Evolutionary conservation across 202 grass and related monocot species (phyloP), one percentile per base, ranked within the genome.

Genomic region (Alloteropsis angusta): DNA sequence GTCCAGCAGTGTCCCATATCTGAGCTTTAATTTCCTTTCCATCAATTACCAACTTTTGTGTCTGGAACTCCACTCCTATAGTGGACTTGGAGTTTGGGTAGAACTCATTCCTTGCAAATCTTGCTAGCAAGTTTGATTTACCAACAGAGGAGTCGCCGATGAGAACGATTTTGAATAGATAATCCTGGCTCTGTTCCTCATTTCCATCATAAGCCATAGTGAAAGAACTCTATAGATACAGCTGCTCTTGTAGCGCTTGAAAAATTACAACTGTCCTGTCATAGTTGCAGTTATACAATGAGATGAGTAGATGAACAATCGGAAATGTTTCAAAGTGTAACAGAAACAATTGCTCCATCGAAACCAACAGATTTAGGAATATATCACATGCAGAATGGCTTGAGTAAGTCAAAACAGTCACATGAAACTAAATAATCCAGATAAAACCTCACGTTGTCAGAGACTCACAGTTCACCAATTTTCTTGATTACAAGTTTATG

Each of bases 1-100:
- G 92, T 79, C 93, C 93, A 46, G 93, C 93, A 63, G 93, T 96
- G 44, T 96, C 93, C 93, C 93, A 96, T 83, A 96, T 96, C 89
- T 96, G 93, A 73, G 93, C 93, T 81, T 96, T 96, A 61, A 96
- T 83, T 82, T 96, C 87, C 71, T 92, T 92, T 14, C 89, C 93
- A 71, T 96, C 93, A 28, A 96, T 92, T 35, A 73, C 82, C 65
- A 96, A 75, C 79, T 92, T 96, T 65, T 96, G 89, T 4, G 89
- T 96, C 64, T 96, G 93, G 55, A 96, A 96, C 72, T 96, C 93
- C 21, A 96, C 93, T 65, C 93, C 93, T 58, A 96, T 96, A 28
- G 93, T 96, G 45, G 93, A 96, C 55, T 96, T 96, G 1, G 93
- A 96, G 52, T 96, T 96, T 43, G 93, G 87, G 36, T 81, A 86